phyloP scores from a whole-genome alignment of 2,329 filamentous ascomycete genomes.

The Allantophomopsis cytisporea region DNA sequence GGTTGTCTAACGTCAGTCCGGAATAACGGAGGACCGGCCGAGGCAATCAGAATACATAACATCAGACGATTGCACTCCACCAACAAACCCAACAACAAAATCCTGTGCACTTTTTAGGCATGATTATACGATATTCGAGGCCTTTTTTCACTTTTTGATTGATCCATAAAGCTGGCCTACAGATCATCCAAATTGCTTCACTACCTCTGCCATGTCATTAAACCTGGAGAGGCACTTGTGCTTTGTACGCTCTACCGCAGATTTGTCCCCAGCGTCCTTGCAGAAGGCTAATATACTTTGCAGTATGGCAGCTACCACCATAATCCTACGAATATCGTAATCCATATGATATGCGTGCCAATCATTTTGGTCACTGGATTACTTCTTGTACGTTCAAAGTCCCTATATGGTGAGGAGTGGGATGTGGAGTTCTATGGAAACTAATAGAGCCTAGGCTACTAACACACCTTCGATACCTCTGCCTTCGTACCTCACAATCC shows the following conservation, averaged over 20 bases:
- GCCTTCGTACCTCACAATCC: conserved; percentile 53
- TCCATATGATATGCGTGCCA: conserved; percentile 72
- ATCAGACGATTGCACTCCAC: too few relatives aligned
- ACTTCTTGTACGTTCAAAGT: conserved; percentile 43
- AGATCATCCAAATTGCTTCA: too few relatives aligned
- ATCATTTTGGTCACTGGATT: conserved; percentile 60
- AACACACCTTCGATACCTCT: conserved; percentile 49
- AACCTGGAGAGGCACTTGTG: conserved; percentile 71
- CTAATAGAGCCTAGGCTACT: conserved; percentile 32
- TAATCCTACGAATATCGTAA: conserved; percentile 61
- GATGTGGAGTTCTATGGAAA: conserved; percentile 1
- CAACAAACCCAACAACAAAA: too few relatives aligned
- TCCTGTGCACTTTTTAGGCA: too few relatives aligned
- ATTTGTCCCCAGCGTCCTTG: conserved; percentile 1
- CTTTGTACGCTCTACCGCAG: conserved; percentile 47
- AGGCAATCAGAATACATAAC: too few relatives aligned
- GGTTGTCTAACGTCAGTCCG: too few relatives aligned
- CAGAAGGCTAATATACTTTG: conserved; percentile 6
- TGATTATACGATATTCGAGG: too few relatives aligned
- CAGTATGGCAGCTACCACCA: conserved; percentile 81
- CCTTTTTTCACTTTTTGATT: too few relatives aligned
- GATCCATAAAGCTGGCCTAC: too few relatives aligned
- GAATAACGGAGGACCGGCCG: too few relatives aligned
- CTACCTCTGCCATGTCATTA: conserved; percentile 38
- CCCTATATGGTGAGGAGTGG: too few relatives aligned